Evolutionary conservation across 768 basidiomycete species (phyloP), one percentile per base, ranked within the genome.

Genomic region (Lentinula guzmanii): DNA sequence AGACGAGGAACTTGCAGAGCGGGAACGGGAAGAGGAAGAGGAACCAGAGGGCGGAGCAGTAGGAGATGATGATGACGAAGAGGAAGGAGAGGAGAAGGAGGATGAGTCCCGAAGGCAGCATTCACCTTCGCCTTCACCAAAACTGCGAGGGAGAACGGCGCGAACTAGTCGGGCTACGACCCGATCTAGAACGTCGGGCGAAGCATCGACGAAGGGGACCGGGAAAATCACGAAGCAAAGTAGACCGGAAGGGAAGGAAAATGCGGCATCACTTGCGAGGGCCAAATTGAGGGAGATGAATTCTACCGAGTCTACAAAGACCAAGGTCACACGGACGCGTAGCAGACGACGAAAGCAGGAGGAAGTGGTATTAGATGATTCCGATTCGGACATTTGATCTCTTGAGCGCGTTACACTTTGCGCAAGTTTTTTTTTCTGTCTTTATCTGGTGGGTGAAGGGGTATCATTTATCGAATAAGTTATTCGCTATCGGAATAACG

Each of bases 371-470:
- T 21, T 56, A 13, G 55, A 43, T 28, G 55, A 37, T 24, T 43
- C 43, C 13, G 41, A 56, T 56, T 56, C 55, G 15, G 55, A 56
- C 41, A 56, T 56, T n/a, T 56, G 21, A 48, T 48, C 16, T 43
- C 16, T 43, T 43, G 5, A 3, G 28, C 28, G 28, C 28, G 28
- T 28, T 28, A 3, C 28, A 28, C 28, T 4, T 15, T 43, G 13
- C 6, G 6, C n/a, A 6, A 18, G 42, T 16, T 16, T 43, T 43
- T 48, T 48, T 48, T 6, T 10, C 21, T 48, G 6, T 48, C 9
- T 18, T 48, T 10, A 10, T 18, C 21, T 43, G 7, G 16, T 28
- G 28, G 28, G 28, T 28, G 28, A 28, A 18, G 46, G 16, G 21
- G 46, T 1, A n/a, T 48, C 21, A 48, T 48, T 48, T 48, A 48